Conservation (phyloP, 2,329 filamentous ascomycete genomes). For the Sarocladiaceae sp. region DNA sequence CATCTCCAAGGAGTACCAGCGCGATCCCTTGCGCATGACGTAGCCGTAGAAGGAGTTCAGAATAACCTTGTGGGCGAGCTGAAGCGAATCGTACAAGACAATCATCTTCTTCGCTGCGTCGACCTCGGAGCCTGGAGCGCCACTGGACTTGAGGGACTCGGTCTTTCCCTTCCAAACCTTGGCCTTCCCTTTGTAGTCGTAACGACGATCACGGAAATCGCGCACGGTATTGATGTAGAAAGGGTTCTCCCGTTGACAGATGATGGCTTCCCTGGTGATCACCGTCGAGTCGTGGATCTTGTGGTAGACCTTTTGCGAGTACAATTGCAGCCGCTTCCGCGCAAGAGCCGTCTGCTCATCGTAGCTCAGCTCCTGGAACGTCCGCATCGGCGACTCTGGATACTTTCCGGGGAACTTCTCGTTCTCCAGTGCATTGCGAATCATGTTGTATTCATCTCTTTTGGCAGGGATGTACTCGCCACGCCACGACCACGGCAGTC, state of each 20-base stretch:
- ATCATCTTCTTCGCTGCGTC: conserved; percentile 99
- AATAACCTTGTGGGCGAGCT: conserved; percentile 98
- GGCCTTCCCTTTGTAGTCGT: conserved; percentile 97
- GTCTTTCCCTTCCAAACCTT: conserved; percentile 99
- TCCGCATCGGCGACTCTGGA: conserved; percentile 64
- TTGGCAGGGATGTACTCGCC: conserved; percentile 96
- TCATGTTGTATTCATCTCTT: conserved; percentile 99
- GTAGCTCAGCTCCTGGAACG: conserved; percentile 73
- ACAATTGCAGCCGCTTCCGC: conserved; percentile 84
- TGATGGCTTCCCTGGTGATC: conserved; percentile 91
- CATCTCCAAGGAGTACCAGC: conserved; percentile 99
- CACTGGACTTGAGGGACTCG: conserved; percentile 76
- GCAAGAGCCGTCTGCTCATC: conserved; percentile 81
- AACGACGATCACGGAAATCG: conserved; percentile 92
- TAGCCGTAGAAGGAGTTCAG: conserved; percentile 99
- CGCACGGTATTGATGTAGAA: conserved; percentile 97
- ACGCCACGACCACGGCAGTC: conserved; percentile 96
- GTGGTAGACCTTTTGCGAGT: conserved; percentile 98
- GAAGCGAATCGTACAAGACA: conserved; percentile 88
- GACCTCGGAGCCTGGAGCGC: conserved; percentile 70
- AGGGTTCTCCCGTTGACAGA: conserved; percentile 95
- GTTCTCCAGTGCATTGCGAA: conserved; percentile 83
- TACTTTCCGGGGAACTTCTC: conserved; percentile 83
- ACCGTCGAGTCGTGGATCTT: conserved; percentile 96
- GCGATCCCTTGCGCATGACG: conserved; percentile 97